These are phyloP conservation scores for Pestalotiopsis sp. DNA, from an alignment of 2,329 filamentous ascomycete species.

Conservation along the genomic window DNA sequence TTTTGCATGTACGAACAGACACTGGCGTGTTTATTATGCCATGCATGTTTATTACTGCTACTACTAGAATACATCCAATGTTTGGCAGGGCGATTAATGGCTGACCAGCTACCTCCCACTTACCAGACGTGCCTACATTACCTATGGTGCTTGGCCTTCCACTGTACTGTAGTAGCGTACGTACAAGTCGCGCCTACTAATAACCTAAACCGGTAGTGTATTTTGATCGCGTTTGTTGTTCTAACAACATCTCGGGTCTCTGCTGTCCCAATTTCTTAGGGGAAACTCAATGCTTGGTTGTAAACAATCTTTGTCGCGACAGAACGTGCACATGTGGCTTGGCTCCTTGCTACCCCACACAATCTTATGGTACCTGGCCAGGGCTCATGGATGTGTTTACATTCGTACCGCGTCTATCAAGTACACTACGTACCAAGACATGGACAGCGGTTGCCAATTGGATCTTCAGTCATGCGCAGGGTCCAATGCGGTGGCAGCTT, in stretches of 20 bases:
- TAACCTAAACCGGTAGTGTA: neutral
- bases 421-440: neutral
- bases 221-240: neutral
- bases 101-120: too few species aligned
- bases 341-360: neutral
- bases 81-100: too few species aligned
- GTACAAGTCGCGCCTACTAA: neutral
- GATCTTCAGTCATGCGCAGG: neutral
- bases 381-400: neutral
- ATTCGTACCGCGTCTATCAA: neutral
- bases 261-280: constrained; percentile 3
- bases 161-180: neutral
- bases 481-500: neutral
- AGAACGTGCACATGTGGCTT: neutral
- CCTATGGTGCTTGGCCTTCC: too few species aligned
- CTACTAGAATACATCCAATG: too few species aligned
- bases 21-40: too few species aligned
- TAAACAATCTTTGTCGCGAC: constrained; percentile 3
- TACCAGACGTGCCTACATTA: too few species aligned
- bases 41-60: too few species aligned
- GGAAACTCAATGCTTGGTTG: neutral
- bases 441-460: neutral
- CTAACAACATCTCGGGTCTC: neutral
- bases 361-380: neutral
- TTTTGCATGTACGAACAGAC: too few species aligned